phyloP scores from a whole-genome alignment of 2,329 filamentous ascomycete genomes.

The Penicillium aurantiogriseum region DNA sequence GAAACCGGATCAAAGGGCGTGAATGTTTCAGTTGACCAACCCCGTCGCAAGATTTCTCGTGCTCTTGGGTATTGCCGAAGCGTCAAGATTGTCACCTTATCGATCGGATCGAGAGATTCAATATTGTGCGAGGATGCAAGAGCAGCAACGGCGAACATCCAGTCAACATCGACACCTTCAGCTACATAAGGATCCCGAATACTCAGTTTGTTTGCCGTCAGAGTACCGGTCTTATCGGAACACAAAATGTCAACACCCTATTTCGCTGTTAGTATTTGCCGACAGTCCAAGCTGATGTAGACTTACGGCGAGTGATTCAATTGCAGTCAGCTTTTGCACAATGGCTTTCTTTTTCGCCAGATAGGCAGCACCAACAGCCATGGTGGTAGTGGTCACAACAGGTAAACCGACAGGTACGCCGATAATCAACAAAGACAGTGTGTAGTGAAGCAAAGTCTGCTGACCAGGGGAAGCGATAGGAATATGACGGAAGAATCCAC shows the following conservation, averaged over 20 bases:
- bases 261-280: constrained; percentile 10
- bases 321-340: constrained; percentile 75
- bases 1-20: constrained; percentile 71
- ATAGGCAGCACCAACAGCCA: constrained; percentile 75
- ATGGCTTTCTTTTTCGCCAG: constrained; percentile 75
- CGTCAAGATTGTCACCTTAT: constrained; percentile 74
- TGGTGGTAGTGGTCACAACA: constrained; percentile 73
- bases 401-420: constrained; percentile 80
- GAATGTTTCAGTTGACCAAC: constrained; percentile 75
- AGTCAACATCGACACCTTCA: constrained; percentile 74
- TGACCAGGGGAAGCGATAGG: constrained; percentile 56
- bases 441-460: constrained; percentile 66
- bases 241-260: constrained; percentile 71
- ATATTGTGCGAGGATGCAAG: constrained; percentile 76
- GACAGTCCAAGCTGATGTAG: background rate
- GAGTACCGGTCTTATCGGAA: constrained; percentile 78
- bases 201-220: constrained; percentile 62
- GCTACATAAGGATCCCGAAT: constrained; percentile 75
- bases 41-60: constrained; percentile 68
- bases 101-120: constrained; percentile 74
- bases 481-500: constrained; percentile 72
- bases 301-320: constrained; percentile 67
- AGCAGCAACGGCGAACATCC: constrained; percentile 79
- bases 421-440: constrained; percentile 69
- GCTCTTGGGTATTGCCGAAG: constrained; percentile 73